These are phyloP conservation scores for Diplodia scrobiculata DNA, from an alignment of 2,329 filamentous ascomycete genomes.

Conservation along the genomic window DNA sequence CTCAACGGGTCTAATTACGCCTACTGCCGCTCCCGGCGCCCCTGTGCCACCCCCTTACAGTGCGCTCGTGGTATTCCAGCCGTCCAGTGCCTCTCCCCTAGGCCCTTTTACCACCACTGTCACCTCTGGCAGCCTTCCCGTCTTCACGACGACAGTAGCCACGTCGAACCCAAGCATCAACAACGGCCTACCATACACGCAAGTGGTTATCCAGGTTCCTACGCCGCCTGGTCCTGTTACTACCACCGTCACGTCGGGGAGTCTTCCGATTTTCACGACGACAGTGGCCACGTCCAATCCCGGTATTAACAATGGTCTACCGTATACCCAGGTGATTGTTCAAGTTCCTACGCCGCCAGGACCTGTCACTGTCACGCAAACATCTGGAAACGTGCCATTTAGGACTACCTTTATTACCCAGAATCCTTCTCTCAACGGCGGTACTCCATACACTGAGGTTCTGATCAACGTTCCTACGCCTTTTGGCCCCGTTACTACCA, in stretches of 20 bases:
- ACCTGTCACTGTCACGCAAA: background rate
- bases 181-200: no score
- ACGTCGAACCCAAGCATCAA: no score
- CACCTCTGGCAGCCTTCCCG: no score
- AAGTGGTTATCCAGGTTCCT: no score
- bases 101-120: background rate
- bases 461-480: background rate
- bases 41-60: no score
- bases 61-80: background rate
- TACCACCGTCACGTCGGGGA: no score
- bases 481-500: background rate
- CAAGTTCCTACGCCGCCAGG: background rate
- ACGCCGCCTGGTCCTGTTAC: no score
- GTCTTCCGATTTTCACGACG: background rate
- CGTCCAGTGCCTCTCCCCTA: background rate
- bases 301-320: background rate
- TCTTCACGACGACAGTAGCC: no score
- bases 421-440: background rate
- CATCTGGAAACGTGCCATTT: background rate
- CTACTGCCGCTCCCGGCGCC: no score
- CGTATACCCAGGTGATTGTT: background rate
- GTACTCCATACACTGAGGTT: background rate
- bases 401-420: background rate
- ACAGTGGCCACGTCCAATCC: background rate
- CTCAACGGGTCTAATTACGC: no score